Evolutionary conservation across 768 basidiomycete species (phyloP).

Genomic region (Vishniacozyma victoriae): DNA sequence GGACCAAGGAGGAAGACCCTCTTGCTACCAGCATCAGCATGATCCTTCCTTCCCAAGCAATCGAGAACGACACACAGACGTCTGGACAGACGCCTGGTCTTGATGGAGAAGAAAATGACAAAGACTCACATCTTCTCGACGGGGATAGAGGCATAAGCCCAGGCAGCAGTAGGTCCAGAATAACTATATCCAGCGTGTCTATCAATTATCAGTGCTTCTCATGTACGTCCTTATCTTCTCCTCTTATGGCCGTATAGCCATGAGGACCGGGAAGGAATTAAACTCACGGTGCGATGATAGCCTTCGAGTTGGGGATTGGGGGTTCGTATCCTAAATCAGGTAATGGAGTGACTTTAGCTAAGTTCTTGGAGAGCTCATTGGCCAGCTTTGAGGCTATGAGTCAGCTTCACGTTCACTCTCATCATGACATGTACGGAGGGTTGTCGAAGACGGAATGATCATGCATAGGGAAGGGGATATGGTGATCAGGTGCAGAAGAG

Average conservation of each 20-base stretch:
- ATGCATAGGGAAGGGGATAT: slow-evolving; percentile 4
- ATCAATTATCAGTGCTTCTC: too few relatives aligned
- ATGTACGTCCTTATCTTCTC: neutral
- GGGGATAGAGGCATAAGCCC: slow-evolving; percentile 90
- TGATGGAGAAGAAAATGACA: neutral
- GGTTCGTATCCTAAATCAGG: slow-evolving; percentile 54
- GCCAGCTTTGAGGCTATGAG: slow-evolving; percentile 57
- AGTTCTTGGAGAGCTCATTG: slow-evolving; percentile 59
- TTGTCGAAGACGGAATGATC: neutral
- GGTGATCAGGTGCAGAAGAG: neutral
- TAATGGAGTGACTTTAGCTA: slow-evolving; percentile 56
- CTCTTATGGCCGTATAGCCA: neutral
- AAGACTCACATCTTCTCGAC: slow-evolving; percentile 65
- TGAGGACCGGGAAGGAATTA: neutral
- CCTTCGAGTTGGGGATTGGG: slow-evolving; percentile 67
- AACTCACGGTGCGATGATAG: slow-evolving; percentile 94
- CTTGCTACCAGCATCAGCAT: slow-evolving; percentile 54
- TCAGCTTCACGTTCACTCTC: neutral
- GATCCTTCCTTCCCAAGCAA: neutral
- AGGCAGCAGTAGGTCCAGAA: slow-evolving; percentile 87
- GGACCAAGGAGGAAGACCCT: slow-evolving; percentile 93
- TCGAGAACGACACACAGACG: neutral
- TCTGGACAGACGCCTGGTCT: neutral
- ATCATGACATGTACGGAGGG: neutral
- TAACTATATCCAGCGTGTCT: slow-evolving; percentile 96